Conservation (phyloP, 2,329 filamentous ascomycete species). For the Colletotrichum tofieldiae region DNA sequence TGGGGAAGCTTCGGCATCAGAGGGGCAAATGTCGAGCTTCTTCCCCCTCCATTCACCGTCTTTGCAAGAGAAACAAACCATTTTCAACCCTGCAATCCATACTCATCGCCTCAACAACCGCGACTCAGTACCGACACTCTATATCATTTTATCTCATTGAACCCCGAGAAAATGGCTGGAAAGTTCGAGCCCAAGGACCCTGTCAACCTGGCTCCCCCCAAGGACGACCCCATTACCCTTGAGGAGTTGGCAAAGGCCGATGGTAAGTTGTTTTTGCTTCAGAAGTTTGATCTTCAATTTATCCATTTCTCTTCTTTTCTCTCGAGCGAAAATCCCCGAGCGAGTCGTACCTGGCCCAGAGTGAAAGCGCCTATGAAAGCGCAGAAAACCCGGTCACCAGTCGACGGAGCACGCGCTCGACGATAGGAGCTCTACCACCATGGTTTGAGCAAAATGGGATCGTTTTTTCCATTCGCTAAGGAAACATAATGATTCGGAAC, state of each 20-base stretch:
- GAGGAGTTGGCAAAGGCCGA: slow-evolving; percentile 87
- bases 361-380: neutral
- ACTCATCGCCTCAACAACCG: neutral
- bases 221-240: slow-evolving; percentile 86
- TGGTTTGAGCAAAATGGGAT: neutral
- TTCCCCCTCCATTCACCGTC: slow-evolving; percentile 32
- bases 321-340: neutral
- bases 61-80: neutral
- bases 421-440: neutral
- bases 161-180: slow-evolving; percentile 65
- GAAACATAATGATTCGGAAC: no score
- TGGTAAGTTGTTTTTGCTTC: slow-evolving; percentile 70
- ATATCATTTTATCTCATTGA: neutral
- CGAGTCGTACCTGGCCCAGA: neutral
- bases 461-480: neutral
- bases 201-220: slow-evolving; percentile 85
- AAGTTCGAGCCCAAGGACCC: slow-evolving; percentile 86
- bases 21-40: slow-evolving; percentile 40
- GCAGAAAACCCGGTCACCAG: no score
- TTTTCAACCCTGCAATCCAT: neutral
- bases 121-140: neutral
- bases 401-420: neutral
- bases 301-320: neutral
- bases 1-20: slow-evolving; percentile 38
- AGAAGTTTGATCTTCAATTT: neutral